Evolutionary conservation across 305 asterid genomes (phyloP), one percentile per base, ranked within the genome.

Genomic region (Solanum hybrid): DNA sequence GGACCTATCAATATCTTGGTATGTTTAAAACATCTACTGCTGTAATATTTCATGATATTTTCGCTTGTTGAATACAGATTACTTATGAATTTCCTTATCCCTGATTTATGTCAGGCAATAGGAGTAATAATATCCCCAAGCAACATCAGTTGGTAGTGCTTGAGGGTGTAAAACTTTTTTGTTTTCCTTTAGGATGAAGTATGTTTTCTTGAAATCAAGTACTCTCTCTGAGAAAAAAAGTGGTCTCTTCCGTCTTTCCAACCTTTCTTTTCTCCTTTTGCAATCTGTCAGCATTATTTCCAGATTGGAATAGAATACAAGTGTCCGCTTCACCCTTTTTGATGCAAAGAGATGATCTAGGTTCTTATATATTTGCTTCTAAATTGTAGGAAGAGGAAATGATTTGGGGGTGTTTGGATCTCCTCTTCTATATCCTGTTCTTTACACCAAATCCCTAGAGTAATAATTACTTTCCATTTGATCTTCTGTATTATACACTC

Each of bases 1-100:
- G 98, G 98, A 88, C 97, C 98, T 87, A 93, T 94, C 72, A 95
- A 93, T 90, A 94, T 97, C 90, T 93, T 97, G 94, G 99, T 97
- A 93, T 80, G 93, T 17, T 51, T 84, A 51, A 31, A 31, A 20
- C 22, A 84, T 51, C 75, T 84, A 31, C 10, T 29, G 26, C n/a
- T 84, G 88, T 84, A 84, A 84, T 84, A 31, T 51, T 84, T 84
- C 88, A 84, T 51, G 76, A 22, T 13, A 17, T 31, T 76, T 79
- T 51, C 31, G 1, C 76, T 51, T 84, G 88, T 20, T 29, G 76
- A 83, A 29, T 51, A 20, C 76, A 84, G 31, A 29, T 51, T 84
- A 29, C 88, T 5, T 17, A 14, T 26, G 76, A 84, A 84, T 45
- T 51, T 31, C 76, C 7, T 51, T 51, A 32, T 51, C 73, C 76